Conservation (phyloP, 495 filamentous ascomycete species). For the Podospora conica region DNA sequence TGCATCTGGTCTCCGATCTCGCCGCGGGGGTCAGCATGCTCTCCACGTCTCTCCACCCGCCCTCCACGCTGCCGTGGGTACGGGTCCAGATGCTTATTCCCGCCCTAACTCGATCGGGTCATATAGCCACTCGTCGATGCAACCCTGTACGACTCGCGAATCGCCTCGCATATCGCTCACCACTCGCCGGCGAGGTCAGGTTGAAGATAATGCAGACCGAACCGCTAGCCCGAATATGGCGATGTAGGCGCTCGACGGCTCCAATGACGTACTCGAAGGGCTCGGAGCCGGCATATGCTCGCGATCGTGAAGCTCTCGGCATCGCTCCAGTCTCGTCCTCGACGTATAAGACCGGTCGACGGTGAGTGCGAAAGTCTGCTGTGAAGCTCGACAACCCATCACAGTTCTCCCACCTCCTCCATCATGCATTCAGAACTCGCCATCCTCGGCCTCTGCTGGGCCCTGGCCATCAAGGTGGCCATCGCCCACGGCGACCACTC, state of each 20-base stretch:
- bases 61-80: neutral
- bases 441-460: slow-evolving; percentile 9
- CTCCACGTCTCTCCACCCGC: neutral
- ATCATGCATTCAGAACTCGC: slow-evolving; percentile 4
- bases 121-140: slow-evolving; percentile 6
- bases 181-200: neutral
- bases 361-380: neutral
- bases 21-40: slow-evolving; percentile 2
- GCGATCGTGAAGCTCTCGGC: neutral
- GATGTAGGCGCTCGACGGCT: slow-evolving; percentile 9
- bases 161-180: slow-evolving; percentile 2
- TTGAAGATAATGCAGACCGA: neutral
- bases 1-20: neutral
- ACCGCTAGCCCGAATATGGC: slow-evolving; percentile 6
- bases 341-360: slow-evolving; percentile 5
- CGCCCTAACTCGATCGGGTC: neutral
- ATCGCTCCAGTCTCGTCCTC: neutral
- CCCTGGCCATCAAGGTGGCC: slow-evolving; percentile 5
- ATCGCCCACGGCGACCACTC: slow-evolving; percentile 30
- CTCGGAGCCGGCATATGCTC: neutral
- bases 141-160: neutral
- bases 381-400: neutral
- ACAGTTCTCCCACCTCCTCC: neutral
- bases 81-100: neutral
- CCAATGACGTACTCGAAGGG: neutral